phyloP scores from a whole-genome alignment of 495 filamentous ascomycete species.

The Penicillium longicatenatum region DNA sequence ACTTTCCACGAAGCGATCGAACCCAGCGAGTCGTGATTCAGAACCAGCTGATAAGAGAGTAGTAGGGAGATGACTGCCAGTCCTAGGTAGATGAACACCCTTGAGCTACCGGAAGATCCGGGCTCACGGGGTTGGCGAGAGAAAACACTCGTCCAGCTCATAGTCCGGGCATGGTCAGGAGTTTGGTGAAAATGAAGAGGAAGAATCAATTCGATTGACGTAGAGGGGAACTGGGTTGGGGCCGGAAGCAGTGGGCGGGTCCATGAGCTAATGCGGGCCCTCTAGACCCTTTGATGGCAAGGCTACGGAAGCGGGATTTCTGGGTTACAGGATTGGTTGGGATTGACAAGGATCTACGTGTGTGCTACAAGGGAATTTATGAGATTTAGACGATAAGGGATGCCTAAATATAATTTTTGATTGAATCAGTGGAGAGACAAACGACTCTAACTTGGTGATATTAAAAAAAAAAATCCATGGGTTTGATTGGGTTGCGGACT shows the following conservation, averaged over 20 bases:
- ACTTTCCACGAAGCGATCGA: conserved; percentile 2
- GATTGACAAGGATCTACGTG: not conserved
- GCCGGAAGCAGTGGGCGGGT: not conserved
- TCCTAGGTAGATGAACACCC: conserved; percentile 20
- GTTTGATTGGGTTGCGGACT: too few relatives aligned
- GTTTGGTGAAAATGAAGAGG: not conserved
- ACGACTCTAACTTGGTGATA: too few relatives aligned
- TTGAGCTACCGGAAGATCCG: conserved; percentile 8
- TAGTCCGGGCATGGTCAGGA: conserved; percentile 3
- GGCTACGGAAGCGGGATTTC: too few relatives aligned
- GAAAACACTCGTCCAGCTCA: conserved; percentile 11
- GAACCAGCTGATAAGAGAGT: conserved; percentile 27
- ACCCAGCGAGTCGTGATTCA: conserved; percentile 17
- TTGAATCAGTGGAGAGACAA: not conserved
- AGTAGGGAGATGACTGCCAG: conserved; percentile 20
- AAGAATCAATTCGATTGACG: not conserved
- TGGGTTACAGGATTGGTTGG: not conserved
- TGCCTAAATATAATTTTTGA: not conserved
- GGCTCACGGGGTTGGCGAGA: conserved; percentile 7
- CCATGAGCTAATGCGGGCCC: not conserved
- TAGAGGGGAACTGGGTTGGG: not conserved
- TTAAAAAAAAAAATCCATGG: too few relatives aligned
- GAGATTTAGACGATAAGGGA: not conserved
- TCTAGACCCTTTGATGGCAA: not conserved
- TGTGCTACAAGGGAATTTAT: not conserved